These are phyloP conservation scores for Strobilomyces dryophilus DNA, from an alignment of 768 basidiomycete genomes.

Conservation along the genomic window DNA sequence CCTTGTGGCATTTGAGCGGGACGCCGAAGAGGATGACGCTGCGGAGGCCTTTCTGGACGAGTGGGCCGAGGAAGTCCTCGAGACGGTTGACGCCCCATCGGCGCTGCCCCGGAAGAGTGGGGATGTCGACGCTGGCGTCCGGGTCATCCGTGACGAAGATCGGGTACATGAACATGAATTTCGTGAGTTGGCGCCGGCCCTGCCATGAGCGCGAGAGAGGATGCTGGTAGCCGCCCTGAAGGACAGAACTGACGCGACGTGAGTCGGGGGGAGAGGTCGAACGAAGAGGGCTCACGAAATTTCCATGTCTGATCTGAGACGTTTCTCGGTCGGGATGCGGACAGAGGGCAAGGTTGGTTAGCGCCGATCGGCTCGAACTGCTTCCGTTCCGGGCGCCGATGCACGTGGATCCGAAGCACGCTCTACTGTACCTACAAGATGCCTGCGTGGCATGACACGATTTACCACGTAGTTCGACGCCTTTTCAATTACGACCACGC, in stretches of 20 bases:
- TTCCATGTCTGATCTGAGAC: slow-evolving; percentile 30
- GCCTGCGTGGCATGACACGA: no score
- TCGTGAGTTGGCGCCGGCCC: slow-evolving; percentile 70
- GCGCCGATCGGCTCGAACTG: neutral
- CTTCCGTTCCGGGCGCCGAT: neutral
- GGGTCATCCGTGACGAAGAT: slow-evolving; percentile 97
- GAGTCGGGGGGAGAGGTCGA: neutral
- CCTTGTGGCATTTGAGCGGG: slow-evolving; percentile 76
- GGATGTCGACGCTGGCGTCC: slow-evolving; percentile 73
- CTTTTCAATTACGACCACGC: neutral
- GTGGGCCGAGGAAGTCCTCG: slow-evolving; percentile 79
- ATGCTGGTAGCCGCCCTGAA: slow-evolving; percentile 94
- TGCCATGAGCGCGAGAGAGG: slow-evolving; percentile 89
- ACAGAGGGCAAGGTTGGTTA: neutral
- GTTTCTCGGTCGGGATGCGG: neutral
- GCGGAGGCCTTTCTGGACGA: slow-evolving; percentile 84
- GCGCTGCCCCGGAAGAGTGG: slow-evolving; percentile 78
- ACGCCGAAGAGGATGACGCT: slow-evolving; percentile 97
- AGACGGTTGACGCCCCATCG: slow-evolving; percentile 95
- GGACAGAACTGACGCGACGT: slow-evolving; percentile 51
- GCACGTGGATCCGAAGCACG: neutral
- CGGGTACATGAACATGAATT: slow-evolving; percentile 98
- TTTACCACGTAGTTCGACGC: neutral
- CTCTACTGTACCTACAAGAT: no score
- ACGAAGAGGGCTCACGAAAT: slow-evolving; percentile 37